A percentile compares a stretch with the other conserved stretches of the same genome.
Evolutionary conservation across 345 rosid genomes (phyloP).

Genomic region (Schrenkiella parvula): DNA sequence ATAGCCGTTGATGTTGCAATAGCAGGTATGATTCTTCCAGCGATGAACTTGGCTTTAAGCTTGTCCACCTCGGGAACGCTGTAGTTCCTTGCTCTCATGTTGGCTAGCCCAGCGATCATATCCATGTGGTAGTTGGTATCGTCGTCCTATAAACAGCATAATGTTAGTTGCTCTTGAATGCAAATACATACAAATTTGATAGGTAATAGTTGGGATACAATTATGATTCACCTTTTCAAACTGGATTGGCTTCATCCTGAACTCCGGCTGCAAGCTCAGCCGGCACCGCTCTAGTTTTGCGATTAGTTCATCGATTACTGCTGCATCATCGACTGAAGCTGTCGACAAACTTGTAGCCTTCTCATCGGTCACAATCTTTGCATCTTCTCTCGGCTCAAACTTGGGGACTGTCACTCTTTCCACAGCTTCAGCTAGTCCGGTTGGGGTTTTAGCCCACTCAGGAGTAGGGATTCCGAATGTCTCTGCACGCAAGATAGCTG

Average conservation of each 20-base stretch:
- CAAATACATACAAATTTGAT: neutral
- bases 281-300: constrained; percentile 64
- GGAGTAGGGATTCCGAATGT: constrained; percentile 83
- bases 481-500: constrained; percentile 85
- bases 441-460: constrained; percentile 69
- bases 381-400: constrained; percentile 81
- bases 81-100: constrained; percentile 99
- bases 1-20: constrained; percentile 96
- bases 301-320: constrained; percentile 60
- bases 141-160: constrained; percentile 65
- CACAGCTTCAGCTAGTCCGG: constrained; percentile 62
- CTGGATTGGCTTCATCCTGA: constrained; percentile 87
- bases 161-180: neutral
- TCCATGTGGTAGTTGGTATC: constrained; percentile 99
- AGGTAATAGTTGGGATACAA: neutral
- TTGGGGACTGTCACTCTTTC: constrained; percentile 78
- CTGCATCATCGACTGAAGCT: constrained; percentile 84
- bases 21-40: constrained; percentile 99
- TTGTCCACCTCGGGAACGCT: constrained; percentile 95
- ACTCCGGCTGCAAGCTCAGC: constrained; percentile 48
- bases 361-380: constrained; percentile 84
- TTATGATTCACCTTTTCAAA: constrained; percentile 78
- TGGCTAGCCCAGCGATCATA: constrained; percentile 91
- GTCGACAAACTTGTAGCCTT: constrained; percentile 73
- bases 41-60: constrained; percentile 95